Percentiles rank a stretch among this genome's conserved stretches.
These are phyloP conservation scores for Tricholoma furcatifolium DNA, from an alignment of 768 basidiomycete species.

Conservation along the genomic window DNA sequence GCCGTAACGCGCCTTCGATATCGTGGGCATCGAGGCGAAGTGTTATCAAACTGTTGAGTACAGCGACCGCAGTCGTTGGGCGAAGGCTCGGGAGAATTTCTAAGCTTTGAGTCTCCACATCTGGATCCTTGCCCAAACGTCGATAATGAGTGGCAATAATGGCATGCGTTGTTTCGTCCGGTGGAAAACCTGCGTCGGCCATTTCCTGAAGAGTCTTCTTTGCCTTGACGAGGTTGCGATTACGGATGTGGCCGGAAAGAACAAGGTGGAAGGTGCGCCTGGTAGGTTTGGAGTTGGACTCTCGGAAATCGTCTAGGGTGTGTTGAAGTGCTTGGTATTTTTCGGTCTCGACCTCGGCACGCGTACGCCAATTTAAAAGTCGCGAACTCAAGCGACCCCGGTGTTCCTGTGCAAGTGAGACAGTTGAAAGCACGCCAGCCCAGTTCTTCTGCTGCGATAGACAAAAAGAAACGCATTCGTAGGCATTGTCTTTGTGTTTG, in stretches of 20 bases:
- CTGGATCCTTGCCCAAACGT: constrained; percentile 52
- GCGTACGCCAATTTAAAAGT: constrained; percentile 70
- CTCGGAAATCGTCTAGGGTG: constrained; percentile 50
- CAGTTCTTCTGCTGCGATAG: constrained; percentile 49
- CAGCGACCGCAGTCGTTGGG: constrained; percentile 39
- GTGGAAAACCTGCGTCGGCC: constrained; percentile 51
- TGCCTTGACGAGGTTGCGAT: constrained; percentile 59
- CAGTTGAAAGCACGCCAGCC: constrained; percentile 46
- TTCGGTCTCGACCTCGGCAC: constrained; percentile 56
- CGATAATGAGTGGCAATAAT: constrained; percentile 59
- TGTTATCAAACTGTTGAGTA: constrained; percentile 71
- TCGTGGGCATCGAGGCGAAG: constrained; percentile 58
- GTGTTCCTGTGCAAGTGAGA: constrained; percentile 47
- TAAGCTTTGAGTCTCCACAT: constrained; percentile 53
- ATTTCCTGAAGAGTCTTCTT: constrained; percentile 54
- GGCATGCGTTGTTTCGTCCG: constrained; percentile 59
- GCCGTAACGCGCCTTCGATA: constrained; percentile 39
- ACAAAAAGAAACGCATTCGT: constrained; percentile 53
- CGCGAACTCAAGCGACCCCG: constrained; percentile 49
- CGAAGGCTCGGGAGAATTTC: constrained; percentile 42
- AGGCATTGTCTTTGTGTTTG: constrained; percentile 49
- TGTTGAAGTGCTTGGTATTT: constrained; percentile 44
- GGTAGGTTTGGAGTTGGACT: constrained; percentile 44
- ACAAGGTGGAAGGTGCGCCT: constrained; percentile 70
- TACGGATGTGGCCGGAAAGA: constrained; percentile 65